Base-by-base conservation (phyloP, 2,329 filamentous ascomycete species). In the Fusarium austroafricanum region DNA sequence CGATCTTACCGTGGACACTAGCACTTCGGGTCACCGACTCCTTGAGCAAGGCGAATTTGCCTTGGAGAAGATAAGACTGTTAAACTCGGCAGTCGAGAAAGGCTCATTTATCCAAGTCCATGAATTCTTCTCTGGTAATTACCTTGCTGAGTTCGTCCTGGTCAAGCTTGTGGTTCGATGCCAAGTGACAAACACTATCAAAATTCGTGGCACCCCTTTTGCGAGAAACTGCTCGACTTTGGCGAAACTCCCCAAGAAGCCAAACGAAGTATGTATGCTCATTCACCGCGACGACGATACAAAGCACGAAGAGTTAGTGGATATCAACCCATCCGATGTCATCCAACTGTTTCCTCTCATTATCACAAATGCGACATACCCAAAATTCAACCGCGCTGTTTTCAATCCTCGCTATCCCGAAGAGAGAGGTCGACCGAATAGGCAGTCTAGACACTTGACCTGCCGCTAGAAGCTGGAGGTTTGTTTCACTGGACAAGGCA, bases 301-400 rank as follows among this genome's bases (percentile, higher is more conserved):
- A 5, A 33, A 66, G 0, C 52, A 72, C 1, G 52, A 79, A 1
- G 74, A 79, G 0, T 58, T 81, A 0, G 68, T 84, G 0, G 83
- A 87, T 3, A 72, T 89, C 0, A 42, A 75, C 0, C 55, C 83
- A 0, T 49, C 67, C 0, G 61, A 79, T 0, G 78, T 89, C 0
- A 69, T 79, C 3, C 64, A 75, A 2, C 75, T 81, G 9, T 77
- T 86, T 1, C 73, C 73, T 0, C 75, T 92, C 0, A 72, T 81
- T 1, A 76, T 84, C 3, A 92, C 89, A 0, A 93, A 92, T 59
- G 74, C 81, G 0, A 68, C 75, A 0, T 88, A 82, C 42, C 84
- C 84, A 0, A 56, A 73, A 0, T 78, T 71, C 47, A 70, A 79
- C 46, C 73, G 77, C 1, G 78, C 76, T 10, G 53, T 73, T 35